Evolutionary conservation across 1,284 basidiomycete species (phyloP), one percentile per base, ranked within the genome.

Genomic region (Cryptococcus depauperatus): DNA sequence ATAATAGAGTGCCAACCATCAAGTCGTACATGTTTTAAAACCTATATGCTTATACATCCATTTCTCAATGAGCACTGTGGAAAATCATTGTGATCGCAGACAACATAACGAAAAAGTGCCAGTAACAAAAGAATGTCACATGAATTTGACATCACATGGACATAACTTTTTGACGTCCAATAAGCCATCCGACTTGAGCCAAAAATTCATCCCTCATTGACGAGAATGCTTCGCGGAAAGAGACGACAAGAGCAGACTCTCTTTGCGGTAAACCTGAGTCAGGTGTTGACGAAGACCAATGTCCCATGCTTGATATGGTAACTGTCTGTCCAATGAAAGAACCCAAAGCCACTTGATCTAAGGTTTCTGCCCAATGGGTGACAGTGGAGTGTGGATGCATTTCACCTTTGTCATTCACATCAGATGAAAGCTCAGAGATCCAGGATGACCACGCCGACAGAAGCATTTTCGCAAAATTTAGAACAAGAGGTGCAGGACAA

Each of bases 311-410:
- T n/a, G n/a, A n/a, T n/a, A n/a, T n/a, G n/a, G n/a, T n/a, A n/a
- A n/a, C n/a, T n/a, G n/a, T n/a, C n/a, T n/a, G n/a, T n/a, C n/a
- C n/a, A 10, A 18, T 6, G 38, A 11, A 27, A 18, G 38, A 37
- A 23, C 13, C 18, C 27, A n/a, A 10, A 32, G 35, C 37, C 9
- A 68, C 41, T 13, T 50, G 28, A 11, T 61, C 61, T 9, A 68
- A 40, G 10, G 54, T 51, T 16, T 60, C 55, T 11, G 52, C 54
- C 67, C 67, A 69, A 2, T 38, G 41, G 10, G 50, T 35, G 7
- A 67, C 66, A 14, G 49, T 48, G 3, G 55, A 52, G 22, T 58
- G 55, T 0, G 64, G 60, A 43, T 55, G 67, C 66, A 70, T 70
- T 8, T 61, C 66, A 3, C 64, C 64, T 11, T 53, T 52, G 26